Conservation (phyloP, 257 asterid genomes). For the Linderniella brevidens region DNA sequence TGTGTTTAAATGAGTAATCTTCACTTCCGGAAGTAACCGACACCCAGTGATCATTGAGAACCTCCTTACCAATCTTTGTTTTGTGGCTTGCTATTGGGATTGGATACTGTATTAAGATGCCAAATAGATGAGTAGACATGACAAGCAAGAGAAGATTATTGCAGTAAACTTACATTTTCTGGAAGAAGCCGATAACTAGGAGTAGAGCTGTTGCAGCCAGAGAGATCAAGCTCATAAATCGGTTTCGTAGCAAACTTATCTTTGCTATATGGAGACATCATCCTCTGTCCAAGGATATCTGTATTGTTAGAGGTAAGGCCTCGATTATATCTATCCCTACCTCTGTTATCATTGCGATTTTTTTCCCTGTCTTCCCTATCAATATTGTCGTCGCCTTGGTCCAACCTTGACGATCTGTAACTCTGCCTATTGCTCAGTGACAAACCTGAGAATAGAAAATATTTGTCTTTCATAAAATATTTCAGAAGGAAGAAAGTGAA, state of each 20-base stretch:
- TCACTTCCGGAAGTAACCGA: constrained; percentile 98
- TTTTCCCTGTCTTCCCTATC: constrained; percentile 34
- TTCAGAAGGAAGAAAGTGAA: no score
- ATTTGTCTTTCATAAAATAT: no score
- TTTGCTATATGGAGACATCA: constrained; percentile 37
- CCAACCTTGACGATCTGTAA: constrained; percentile 25
- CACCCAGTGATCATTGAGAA: constrained; percentile 89
- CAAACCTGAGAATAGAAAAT: constrained; percentile 33
- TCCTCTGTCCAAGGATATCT: constrained; percentile 45
- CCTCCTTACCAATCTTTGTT: constrained; percentile 53
- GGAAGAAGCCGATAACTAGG: constrained; percentile 95
- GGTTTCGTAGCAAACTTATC: constrained; percentile 64
- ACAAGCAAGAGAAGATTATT: constrained; percentile 1
- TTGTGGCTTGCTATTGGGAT: constrained; percentile 62
- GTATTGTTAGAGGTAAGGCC: constrained; percentile 26
- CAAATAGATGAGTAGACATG: neutral
- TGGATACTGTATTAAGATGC: constrained; percentile 54
- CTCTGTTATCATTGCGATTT: constrained; percentile 34
- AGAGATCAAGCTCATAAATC: constrained; percentile 93
- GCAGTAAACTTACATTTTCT: constrained; percentile 43
- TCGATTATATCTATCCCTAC: constrained; percentile 45
- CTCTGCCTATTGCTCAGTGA: constrained; percentile 32
- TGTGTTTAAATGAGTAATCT: constrained; percentile 92
- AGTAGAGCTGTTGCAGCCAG: constrained; percentile 69
- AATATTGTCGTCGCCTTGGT: constrained; percentile 33